Conservation (phyloP, 2,329 filamentous ascomycete species). For the Coniosporium tulheliwenetii region DNA sequence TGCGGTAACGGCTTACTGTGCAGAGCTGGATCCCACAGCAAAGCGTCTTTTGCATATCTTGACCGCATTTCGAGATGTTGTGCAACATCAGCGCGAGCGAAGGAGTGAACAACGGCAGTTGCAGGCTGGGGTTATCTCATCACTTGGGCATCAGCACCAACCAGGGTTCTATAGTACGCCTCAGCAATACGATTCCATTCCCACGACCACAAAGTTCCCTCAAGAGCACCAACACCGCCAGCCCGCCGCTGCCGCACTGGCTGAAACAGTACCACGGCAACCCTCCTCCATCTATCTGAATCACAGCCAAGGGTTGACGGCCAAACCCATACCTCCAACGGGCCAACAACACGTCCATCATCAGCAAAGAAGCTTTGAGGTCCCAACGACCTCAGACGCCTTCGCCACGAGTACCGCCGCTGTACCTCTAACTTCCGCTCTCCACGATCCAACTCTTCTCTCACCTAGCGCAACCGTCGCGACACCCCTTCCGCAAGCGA, state of each 20-base stretch:
- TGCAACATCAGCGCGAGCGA: constrained; percentile 14
- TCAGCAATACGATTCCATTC: not conserved
- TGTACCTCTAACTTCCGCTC: not conserved
- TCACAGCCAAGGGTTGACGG: no score
- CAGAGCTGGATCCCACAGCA: constrained; percentile 23
- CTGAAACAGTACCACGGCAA: not conserved
- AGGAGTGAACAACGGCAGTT: constrained; percentile 10
- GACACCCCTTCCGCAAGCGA: not conserved
- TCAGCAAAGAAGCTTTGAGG: not conserved
- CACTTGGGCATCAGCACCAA: constrained; percentile 5
- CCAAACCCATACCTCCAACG: no score
- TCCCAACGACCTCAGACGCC: not conserved
- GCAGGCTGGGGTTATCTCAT: constrained; percentile 11
- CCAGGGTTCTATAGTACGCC: not conserved
- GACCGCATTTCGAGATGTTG: constrained; percentile 20
- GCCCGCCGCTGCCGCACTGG: not conserved
- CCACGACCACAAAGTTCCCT: no score
- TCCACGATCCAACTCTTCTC: not conserved
- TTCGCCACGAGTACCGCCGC: not conserved
- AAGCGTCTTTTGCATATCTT: constrained; percentile 21
- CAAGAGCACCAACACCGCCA: constrained; percentile 3
- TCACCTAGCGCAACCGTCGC: not conserved
- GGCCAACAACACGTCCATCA: not conserved
- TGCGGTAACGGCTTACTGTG: constrained; percentile 24
- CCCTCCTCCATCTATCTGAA: not conserved